Evolutionary conservation across 352 stramenopile genomes (phyloP).

Genomic region (Phytophthora rubi): DNA sequence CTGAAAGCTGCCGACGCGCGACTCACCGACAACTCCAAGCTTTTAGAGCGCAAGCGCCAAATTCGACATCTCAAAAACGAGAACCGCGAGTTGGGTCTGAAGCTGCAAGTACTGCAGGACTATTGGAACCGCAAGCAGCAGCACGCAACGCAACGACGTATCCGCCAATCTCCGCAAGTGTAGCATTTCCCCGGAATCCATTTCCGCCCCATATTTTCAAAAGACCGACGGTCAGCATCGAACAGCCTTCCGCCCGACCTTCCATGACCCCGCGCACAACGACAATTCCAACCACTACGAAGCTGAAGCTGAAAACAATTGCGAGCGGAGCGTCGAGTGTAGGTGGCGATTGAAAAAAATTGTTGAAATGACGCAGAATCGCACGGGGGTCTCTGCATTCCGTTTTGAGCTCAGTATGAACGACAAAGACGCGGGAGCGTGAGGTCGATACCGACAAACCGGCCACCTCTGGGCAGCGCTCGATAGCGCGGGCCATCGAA

Average conservation of each 20-base stretch:
- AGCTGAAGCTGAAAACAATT: slow-evolving; percentile 23
- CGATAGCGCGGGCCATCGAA: slow-evolving; percentile 50
- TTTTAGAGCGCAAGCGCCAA: slow-evolving; percentile 52
- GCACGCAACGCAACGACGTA: slow-evolving; percentile 23
- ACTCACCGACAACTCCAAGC: slow-evolving; percentile 44
- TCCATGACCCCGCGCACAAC: slow-evolving; percentile 20
- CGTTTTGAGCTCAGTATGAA: slow-evolving; percentile 46
- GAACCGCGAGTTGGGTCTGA: slow-evolving; percentile 44
- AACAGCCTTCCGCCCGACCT: slow-evolving; percentile 2
- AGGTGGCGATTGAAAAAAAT: slow-evolving; percentile 45
- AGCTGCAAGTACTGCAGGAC: slow-evolving; percentile 48
- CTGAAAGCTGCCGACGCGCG: slow-evolving; percentile 36
- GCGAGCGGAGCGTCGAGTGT: slow-evolving; percentile 33
- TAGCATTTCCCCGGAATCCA: background rate
- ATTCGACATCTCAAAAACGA: slow-evolving; percentile 49
- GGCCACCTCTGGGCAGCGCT: slow-evolving; percentile 49
- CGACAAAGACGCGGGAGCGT: slow-evolving; percentile 34
- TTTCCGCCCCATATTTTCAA: slow-evolving; percentile 17
- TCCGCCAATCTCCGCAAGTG: slow-evolving; percentile 19
- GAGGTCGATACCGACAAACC: slow-evolving; percentile 38
- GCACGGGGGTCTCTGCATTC: slow-evolving; percentile 24
- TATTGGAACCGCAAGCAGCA: slow-evolving; percentile 44
- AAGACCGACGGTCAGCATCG: background rate
- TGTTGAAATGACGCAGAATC: slow-evolving; percentile 35
- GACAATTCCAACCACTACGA: slow-evolving; percentile 26